Percentiles rank a stretch among this genome's conserved stretches.
phyloP scores from a whole-genome alignment of 2,329 filamentous ascomycete genomes.

The Cytospora chrysosperma region DNA sequence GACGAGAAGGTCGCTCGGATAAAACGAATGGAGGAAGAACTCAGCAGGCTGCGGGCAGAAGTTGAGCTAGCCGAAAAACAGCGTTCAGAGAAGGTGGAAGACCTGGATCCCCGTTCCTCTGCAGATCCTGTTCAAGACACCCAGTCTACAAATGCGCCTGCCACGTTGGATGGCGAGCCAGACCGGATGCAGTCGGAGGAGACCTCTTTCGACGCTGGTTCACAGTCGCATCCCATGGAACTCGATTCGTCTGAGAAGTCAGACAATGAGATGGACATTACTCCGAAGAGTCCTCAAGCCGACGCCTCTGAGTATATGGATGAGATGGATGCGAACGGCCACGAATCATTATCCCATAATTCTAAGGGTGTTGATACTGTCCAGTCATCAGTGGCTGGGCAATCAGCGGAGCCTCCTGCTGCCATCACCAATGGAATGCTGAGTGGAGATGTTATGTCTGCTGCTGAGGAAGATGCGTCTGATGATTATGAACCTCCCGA shows the following conservation, averaged over 20 bases:
- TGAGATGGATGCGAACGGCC: not conserved
- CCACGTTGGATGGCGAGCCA: not conserved
- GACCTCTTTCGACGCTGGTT: not conserved
- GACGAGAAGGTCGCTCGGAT: conserved; percentile 49
- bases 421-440: not conserved
- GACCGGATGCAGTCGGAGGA: not conserved
- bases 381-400: not conserved
- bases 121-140: conserved; percentile 31
- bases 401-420: conserved; percentile 1
- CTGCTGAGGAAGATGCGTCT: conserved; percentile 34
- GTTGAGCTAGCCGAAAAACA: conserved; percentile 37
- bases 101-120: conserved; percentile 36
- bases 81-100: conserved; percentile 29
- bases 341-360: not conserved
- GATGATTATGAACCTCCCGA: conserved; percentile 59
- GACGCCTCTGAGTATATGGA: not conserved
- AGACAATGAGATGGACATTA: not conserved
- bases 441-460: not conserved
- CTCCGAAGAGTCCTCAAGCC: not conserved
- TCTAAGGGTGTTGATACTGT: not conserved
- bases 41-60: conserved; percentile 51
- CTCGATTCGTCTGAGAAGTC: conserved; percentile 22
- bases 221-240: conserved; percentile 27
- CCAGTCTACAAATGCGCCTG: not conserved
- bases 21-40: conserved; percentile 44